These are phyloP conservation scores for Chiua virens DNA, from an alignment of 768 basidiomycete species.

Conservation along the genomic window DNA sequence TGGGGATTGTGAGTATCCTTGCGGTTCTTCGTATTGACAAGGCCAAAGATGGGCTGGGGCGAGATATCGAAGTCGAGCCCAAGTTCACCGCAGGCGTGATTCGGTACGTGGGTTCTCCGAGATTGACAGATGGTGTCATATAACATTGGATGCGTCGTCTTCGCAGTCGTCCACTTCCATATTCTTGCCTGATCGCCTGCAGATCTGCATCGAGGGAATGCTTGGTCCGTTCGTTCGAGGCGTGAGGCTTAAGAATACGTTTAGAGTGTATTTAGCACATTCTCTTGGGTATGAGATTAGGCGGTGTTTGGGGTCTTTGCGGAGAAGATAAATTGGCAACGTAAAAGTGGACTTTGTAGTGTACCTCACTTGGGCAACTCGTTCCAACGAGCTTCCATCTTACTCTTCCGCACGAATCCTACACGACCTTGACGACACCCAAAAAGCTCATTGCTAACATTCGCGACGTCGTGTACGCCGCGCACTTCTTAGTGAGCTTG, in stretches of 20 bases:
- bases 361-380: conserved; percentile 1
- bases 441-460: not conserved
- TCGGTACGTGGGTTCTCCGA: conserved; percentile 23
- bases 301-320: conserved; percentile 21
- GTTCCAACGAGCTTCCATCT: not conserved
- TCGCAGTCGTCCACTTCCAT: conserved; percentile 31
- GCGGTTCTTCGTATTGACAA: conserved; percentile 23
- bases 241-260: not conserved
- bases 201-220: conserved; percentile 28
- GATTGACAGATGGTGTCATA: conserved; percentile 1
- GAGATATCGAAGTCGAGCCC: conserved; percentile 25
- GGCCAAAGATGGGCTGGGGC: conserved; percentile 23
- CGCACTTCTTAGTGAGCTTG: conserved; percentile 12
- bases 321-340: conserved; percentile 19
- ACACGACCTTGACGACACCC: conserved; percentile 18
- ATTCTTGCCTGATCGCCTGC: conserved; percentile 28
- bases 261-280: not conserved
- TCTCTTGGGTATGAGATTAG: conserved; percentile 3
- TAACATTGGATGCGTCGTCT: conserved; percentile 14
- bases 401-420: conserved; percentile 4
- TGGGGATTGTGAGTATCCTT: conserved; percentile 29
- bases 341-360: conserved; percentile 15
- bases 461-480: conserved; percentile 10
- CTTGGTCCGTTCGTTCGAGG: conserved; percentile 14
- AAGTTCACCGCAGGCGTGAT: conserved; percentile 33